Conservation (phyloP, 2,329 filamentous ascomycete species). For the Aspergillus pseudonomiae region DNA sequence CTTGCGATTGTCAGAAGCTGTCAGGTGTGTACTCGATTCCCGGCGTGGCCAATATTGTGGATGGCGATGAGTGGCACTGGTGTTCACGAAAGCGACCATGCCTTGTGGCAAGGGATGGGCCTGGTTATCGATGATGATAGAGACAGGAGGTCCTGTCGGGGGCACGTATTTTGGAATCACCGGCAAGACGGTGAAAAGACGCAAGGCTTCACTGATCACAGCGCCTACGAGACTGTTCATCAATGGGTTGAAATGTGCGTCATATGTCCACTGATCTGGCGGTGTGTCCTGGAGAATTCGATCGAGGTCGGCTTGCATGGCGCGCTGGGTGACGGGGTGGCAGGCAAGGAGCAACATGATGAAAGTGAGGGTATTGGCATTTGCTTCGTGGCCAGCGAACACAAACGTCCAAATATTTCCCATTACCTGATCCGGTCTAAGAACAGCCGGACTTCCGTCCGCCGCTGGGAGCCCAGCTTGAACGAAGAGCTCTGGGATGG, state of each 20-base stretch:
- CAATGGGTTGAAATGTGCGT: not conserved
- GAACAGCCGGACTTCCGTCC: not conserved
- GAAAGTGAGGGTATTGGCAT: constrained; percentile 10
- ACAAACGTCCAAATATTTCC: constrained; percentile 1
- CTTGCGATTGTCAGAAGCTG: not conserved
- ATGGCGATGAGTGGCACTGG: constrained; percentile 1
- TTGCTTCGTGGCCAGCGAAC: constrained; percentile 8
- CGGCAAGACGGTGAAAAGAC: constrained; percentile 5
- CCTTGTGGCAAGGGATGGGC: not conserved
- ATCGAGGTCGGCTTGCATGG: constrained; percentile 4
- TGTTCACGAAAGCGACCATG: too few species aligned
- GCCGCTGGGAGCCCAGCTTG: not conserved
- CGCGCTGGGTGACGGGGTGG: constrained; percentile 1
- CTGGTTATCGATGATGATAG: not conserved
- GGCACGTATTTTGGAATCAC: constrained; percentile 7
- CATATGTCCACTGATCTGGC: constrained; percentile 3
- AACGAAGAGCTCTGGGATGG: not conserved
- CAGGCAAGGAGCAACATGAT: constrained; percentile 5
- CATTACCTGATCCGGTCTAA: not conserved
- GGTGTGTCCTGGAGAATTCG: not conserved
- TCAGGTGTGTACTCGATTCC: not conserved
- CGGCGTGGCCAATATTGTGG: constrained; percentile 8
- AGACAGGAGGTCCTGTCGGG: not conserved
- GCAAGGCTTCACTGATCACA: constrained; percentile 5
- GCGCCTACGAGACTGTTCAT: constrained; percentile 2